Base-by-base conservation (phyloP, 208 protist genomes). In the Lotmaria passim region DNA sequence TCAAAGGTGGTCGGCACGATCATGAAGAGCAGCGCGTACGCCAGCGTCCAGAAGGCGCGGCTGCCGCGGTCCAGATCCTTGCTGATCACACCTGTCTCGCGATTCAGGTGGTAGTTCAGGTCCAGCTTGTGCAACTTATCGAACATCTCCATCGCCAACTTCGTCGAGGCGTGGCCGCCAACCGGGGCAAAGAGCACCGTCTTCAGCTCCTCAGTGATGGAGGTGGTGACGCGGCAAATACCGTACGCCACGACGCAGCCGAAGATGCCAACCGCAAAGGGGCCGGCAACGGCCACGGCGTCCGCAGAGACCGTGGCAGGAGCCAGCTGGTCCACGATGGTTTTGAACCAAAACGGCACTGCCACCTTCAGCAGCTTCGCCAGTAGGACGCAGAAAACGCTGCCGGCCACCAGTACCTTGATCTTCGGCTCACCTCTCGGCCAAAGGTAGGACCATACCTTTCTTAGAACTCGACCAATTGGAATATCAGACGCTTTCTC, bases 1-100 rank as follows among this genome's bases (percentile, higher is more conserved):
- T 98, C 96, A 69, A 98, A 95, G n/a, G 73, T 72, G 17, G 93
- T 98, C n/a, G 96, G 96, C 15, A 96, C 66, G 39, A 98, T 80
- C 83, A 97, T 86, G 73, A 98, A 98, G 21, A 98, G 81, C 38
- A 97, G 69, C 15, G 86, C 75, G 75, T 93, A 95, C 12, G 94
- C 79, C 56, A 97, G 77, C 46, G 83, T 85, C 85, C 90, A 96
- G 70, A 98, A 95, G 38, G 92, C 96, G 47, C 91, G 83, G 58
- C 89, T 97, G 48, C 94, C 96, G 52, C 96, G 90, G 72, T 98
- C 96, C 17, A 98, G 81, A 61, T 95, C 88, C 58, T 91, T 93
- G 65, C 88, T 93, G 30, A 98, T 69, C 52, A 92, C 90, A 71
- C 94, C 96, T 12, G 93, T 98, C 71, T 97, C 87, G 19, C 93